Percentiles rank a stretch among this genome's conserved stretches.
phyloP scores from a whole-genome alignment of 2,329 filamentous ascomycete species.

The Didymella keratinophila region DNA sequence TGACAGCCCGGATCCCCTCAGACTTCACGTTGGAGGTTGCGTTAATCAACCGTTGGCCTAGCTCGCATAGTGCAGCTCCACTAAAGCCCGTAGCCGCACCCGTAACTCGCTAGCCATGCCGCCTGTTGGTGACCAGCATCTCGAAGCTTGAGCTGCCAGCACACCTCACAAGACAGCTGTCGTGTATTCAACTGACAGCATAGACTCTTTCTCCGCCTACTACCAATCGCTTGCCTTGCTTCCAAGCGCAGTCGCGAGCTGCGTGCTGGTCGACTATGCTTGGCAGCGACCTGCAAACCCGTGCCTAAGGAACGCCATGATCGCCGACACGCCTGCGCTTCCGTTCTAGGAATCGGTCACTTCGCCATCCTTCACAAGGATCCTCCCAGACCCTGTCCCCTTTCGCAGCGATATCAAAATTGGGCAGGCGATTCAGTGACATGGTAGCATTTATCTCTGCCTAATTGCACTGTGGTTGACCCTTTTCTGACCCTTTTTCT shows the following conservation, averaged over 20 bases:
- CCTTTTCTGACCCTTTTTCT: neutral
- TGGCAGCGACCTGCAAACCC: constrained; percentile 8
- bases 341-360: constrained; percentile 14
- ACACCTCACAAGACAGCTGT: neutral
- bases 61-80: constrained; percentile 21
- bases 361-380: constrained; percentile 4
- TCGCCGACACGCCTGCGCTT: constrained; percentile 17
- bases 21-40: constrained; percentile 10
- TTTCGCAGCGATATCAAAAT: neutral
- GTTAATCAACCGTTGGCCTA: constrained; percentile 22
- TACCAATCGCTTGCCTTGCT: neutral
- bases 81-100: constrained; percentile 16
- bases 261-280: constrained; percentile 7
- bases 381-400: constrained; percentile 3
- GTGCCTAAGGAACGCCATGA: constrained; percentile 16
- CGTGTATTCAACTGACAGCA: neutral
- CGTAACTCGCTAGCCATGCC: constrained; percentile 14
- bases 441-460: neutral
- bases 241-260: neutral
- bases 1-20: constrained; percentile 13
- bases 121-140: constrained; percentile 11
- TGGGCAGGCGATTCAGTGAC: neutral
- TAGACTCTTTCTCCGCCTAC: neutral
- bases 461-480: neutral
- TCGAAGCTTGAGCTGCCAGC: neutral